Evolutionary conservation across 2,329 filamentous ascomycete genomes (phyloP), one percentile per base, ranked within the genome.

Genomic region (Parasarocladium wereldwijsianum): DNA sequence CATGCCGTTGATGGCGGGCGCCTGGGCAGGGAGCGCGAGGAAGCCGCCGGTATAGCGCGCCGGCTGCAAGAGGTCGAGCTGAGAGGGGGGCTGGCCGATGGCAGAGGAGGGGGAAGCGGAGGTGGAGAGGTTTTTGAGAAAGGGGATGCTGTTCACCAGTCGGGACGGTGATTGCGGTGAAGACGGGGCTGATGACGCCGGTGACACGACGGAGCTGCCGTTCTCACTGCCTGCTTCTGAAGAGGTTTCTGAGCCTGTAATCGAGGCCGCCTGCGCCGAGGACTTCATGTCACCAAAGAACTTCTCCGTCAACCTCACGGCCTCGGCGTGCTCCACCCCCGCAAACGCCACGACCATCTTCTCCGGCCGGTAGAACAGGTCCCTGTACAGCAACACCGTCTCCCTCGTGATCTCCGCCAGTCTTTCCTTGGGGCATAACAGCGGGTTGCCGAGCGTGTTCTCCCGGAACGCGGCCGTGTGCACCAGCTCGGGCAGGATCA

Each of bases 381-480:
- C 69, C 22, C 87, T 63, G 50, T 98, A 98, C 36, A 75, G 70
- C 44, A 79, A 62, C 31, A 96, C 74, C 6, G 80, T 76, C 17
- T 64, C 57, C 41, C 70, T 70, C 47, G 85, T 66, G 44, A 98
- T 98, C 41, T 69, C 60, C 0, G 58, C 62, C 33, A 98, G 58
- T 29, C 86, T 66, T 44, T 96, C 87, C 46, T 79, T 72, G 0
- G 90, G 90, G 50, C 90, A 98, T 29, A 98, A 58, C 40, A 98
- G 54, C 4, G 90, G 90, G 54, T 96, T 92, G 21, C 90, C 90
- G 9, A 98, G 65, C 0, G 90, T 96, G 57, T 98, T 96, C 49
- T 90, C 81, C 60, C 85, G 90, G 58, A 83, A 98, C 3, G 86
- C 90, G 8, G 90, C 85, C 61, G 86, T 90, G 53, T 98, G 90